A percentile compares a stretch with the other conserved stretches of the same genome.
Conservation (phyloP, 306 rosid genomes). For the Lablab purpureus region DNA sequence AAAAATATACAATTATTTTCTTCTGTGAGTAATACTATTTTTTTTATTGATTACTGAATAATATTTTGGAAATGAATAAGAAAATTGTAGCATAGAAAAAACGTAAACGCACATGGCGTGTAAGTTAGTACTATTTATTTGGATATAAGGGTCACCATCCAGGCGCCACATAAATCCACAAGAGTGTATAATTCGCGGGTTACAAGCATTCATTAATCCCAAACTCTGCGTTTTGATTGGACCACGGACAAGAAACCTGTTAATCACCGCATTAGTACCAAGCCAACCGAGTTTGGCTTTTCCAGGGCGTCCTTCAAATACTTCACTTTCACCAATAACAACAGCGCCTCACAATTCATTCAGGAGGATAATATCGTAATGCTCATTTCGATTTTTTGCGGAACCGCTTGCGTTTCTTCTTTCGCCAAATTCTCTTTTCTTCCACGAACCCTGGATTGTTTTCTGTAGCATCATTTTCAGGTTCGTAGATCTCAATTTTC, state of each 20-base stretch:
- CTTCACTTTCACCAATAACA: not conserved
- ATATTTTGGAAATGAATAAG: no score
- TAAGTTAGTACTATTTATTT: constrained; percentile 22
- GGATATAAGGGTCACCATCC: constrained; percentile 31
- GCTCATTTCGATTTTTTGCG: not conserved
- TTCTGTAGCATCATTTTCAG: not conserved
- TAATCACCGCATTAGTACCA: not conserved
- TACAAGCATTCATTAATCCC: constrained; percentile 26
- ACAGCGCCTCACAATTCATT: not conserved
- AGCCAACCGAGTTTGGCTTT: constrained; percentile 34
- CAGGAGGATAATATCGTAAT: not conserved
- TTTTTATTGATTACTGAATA: no score
- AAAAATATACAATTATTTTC: no score
- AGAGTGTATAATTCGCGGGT: constrained; percentile 39
- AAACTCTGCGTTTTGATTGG: constrained; percentile 48
- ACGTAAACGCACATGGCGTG: constrained; percentile 18
- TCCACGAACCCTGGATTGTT: constrained; percentile 21
- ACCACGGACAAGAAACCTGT: constrained; percentile 38
- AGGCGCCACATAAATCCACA: constrained; percentile 57
- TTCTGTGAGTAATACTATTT: no score
- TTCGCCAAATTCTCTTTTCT: not conserved
- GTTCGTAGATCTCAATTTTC: constrained; percentile 39
- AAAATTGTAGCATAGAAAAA: not conserved
- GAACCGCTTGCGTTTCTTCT: constrained; percentile 14
- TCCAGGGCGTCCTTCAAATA: constrained; percentile 16